These are phyloP conservation scores for Rhizoclosmatium globosum DNA, from an alignment of 192 early-diverging fungal species.

Conservation along the genomic window DNA sequence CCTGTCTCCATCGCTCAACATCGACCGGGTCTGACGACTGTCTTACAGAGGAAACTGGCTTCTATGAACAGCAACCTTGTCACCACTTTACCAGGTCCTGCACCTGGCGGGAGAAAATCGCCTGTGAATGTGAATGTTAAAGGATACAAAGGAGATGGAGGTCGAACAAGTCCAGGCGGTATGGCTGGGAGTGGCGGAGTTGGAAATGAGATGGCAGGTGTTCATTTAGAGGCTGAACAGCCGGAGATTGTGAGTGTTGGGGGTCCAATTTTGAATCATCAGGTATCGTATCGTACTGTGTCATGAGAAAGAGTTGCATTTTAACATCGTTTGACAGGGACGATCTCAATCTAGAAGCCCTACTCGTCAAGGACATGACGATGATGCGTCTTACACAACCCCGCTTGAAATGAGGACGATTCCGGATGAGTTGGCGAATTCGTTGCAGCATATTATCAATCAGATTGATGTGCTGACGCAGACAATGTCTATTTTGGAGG, in stretches of 20 bases:
- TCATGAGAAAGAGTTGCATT: not conserved
- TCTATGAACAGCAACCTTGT: slow-evolving; percentile 20
- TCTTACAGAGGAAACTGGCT: slow-evolving; percentile 17
- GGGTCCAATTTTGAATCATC: slow-evolving; percentile 1
- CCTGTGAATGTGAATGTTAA: not conserved
- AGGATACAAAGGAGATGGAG: not conserved
- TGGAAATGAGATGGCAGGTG: not conserved
- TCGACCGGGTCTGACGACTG: not conserved
- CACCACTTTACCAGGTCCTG: slow-evolving; percentile 10
- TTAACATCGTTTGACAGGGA: not conserved
- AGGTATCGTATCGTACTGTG: not conserved
- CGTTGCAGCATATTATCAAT: slow-evolving; percentile 56
- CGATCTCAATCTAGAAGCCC: not conserved
- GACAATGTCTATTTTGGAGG: slow-evolving; percentile 68
- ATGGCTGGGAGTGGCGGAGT: not conserved
- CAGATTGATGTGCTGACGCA: slow-evolving; percentile 69
- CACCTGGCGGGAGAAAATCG: not conserved
- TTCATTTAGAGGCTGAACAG: slow-evolving; percentile 12
- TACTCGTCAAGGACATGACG: slow-evolving; percentile 7
- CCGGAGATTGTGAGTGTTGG: slow-evolving; percentile 30
- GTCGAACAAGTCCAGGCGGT: not conserved
- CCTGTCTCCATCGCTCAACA: not conserved
- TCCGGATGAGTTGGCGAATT: slow-evolving; percentile 52
- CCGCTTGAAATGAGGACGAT: slow-evolving; percentile 46
- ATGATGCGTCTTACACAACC: slow-evolving; percentile 23